Evolutionary conservation across 2,329 filamentous ascomycete genomes (phyloP).

Genomic region (Didymella lethalis): DNA sequence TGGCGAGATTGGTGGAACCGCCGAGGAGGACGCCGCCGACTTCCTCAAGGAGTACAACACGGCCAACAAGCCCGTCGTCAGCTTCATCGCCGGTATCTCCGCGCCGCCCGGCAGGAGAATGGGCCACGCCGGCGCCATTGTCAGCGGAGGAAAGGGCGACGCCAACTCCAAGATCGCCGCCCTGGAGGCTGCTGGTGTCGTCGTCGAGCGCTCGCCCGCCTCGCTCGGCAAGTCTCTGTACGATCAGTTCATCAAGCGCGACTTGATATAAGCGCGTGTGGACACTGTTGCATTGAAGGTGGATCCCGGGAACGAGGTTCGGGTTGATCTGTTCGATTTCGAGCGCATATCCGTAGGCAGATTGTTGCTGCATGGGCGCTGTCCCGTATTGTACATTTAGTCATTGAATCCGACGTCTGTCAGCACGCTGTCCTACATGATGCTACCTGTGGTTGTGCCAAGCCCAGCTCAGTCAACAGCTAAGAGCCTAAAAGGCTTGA

Average conservation of each 20-base stretch:
- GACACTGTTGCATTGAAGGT: not conserved
- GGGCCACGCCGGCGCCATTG: constrained; percentile 98
- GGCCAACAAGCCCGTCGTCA: constrained; percentile 92
- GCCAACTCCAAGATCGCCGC: constrained; percentile 98
- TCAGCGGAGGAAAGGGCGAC: constrained; percentile 95
- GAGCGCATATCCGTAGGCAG: constrained; percentile 33
- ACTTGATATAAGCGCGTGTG: constrained; percentile 75
- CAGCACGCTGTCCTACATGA: constrained; percentile 5
- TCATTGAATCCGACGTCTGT: constrained; percentile 40
- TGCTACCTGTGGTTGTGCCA: not conserved
- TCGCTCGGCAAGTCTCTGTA: constrained; percentile 91
- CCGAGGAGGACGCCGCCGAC: constrained; percentile 97
- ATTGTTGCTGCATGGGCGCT: constrained; percentile 32
- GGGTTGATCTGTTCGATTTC: constrained; percentile 31
- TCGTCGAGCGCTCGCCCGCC: constrained; percentile 86
- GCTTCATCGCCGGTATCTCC: constrained; percentile 98
- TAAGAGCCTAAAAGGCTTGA: no score
- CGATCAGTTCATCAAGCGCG: constrained; percentile 93
- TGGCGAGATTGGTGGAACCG: constrained; percentile 96
- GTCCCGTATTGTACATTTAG: constrained; percentile 47
- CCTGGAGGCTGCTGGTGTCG: constrained; percentile 89
- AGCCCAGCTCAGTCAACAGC: no score
- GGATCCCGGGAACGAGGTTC: constrained; percentile 4
- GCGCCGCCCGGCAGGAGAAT: constrained; percentile 95
- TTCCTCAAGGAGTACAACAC: constrained; percentile 94